Conservation (phyloP, 2,329 filamentous ascomycete genomes). For the Paramyrothecium roridum region DNA sequence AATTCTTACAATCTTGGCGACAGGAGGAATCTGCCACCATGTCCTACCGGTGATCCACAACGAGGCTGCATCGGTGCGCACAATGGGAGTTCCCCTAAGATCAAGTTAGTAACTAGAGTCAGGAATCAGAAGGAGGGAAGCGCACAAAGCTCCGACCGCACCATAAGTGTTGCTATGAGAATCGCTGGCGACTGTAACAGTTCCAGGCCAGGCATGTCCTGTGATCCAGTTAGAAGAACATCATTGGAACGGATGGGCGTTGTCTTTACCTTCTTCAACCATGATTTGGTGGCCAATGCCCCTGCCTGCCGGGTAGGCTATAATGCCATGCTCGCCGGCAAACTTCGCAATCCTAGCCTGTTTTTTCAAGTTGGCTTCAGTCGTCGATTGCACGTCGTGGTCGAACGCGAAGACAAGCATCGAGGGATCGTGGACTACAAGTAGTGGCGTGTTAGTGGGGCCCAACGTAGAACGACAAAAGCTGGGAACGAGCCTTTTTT, state of each 20-base stretch:
- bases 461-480: no score
- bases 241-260: no score
- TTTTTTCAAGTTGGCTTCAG: conserved; percentile 75
- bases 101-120: neutral
- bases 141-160: conserved; percentile 7
- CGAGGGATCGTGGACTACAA: conserved; percentile 60
- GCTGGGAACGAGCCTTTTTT: no score
- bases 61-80: conserved; percentile 81
- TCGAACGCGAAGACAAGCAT: conserved; percentile 85
- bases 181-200: conserved; percentile 75
- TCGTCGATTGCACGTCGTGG: conserved; percentile 85
- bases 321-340: conserved; percentile 71
- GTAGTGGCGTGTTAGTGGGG: no score
- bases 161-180: conserved; percentile 83
- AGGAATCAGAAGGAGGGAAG: conserved; percentile 1
- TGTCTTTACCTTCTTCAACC: conserved; percentile 55
- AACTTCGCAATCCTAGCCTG: conserved; percentile 81
- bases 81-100: conserved; percentile 67
- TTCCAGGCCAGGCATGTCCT: conserved; percentile 78
- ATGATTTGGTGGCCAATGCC: conserved; percentile 92
- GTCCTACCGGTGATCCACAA: conserved; percentile 82
- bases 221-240: neutral
- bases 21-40: conserved; percentile 86
- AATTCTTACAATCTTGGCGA: conserved; percentile 68
- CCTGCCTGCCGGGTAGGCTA: conserved; percentile 72